phyloP scores from a whole-genome alignment of 306 rosid species.

The Acmispon strigosus region DNA sequence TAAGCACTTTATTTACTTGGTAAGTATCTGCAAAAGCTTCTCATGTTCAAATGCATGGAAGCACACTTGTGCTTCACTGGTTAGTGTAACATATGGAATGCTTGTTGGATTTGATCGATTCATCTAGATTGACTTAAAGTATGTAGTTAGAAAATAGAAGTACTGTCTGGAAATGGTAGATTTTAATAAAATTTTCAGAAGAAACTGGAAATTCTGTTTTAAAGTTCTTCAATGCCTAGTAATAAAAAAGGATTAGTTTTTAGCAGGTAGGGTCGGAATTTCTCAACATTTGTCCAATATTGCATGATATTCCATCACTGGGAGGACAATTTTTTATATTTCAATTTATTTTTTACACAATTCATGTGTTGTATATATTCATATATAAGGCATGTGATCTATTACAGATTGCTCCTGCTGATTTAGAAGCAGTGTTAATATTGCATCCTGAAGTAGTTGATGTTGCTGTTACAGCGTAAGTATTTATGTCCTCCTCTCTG shows the following conservation, averaged over 20 bases:
- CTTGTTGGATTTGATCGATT: neutral
- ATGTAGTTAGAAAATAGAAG: neutral
- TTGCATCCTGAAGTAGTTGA: conserved; percentile 39
- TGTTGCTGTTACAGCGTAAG: conserved; percentile 40
- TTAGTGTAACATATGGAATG: neutral
- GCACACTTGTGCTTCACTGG: neutral
- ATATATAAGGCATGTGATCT: conserved; percentile 10
- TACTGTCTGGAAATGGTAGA: neutral
- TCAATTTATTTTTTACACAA: neutral
- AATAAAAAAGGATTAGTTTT: neutral
- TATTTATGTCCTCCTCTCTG: neutral
- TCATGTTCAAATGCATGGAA: neutral
- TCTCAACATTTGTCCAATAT: neutral
- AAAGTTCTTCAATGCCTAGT: neutral
- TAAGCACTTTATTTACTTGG: neutral
- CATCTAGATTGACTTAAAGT: neutral
- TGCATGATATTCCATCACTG: neutral
- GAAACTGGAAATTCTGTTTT: neutral
- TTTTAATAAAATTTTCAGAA: neutral
- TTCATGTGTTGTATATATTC: neutral
- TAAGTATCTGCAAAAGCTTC: neutral
- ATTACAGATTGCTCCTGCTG: conserved; percentile 49
- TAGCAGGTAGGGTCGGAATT: neutral
- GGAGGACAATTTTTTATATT: neutral
- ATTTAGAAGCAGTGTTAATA: conserved; percentile 41